A percentile compares a stretch with the other conserved stretches of the same genome.
These are phyloP conservation scores for Astraeus odoratus DNA, from an alignment of 768 basidiomycete species.

Conservation along the genomic window DNA sequence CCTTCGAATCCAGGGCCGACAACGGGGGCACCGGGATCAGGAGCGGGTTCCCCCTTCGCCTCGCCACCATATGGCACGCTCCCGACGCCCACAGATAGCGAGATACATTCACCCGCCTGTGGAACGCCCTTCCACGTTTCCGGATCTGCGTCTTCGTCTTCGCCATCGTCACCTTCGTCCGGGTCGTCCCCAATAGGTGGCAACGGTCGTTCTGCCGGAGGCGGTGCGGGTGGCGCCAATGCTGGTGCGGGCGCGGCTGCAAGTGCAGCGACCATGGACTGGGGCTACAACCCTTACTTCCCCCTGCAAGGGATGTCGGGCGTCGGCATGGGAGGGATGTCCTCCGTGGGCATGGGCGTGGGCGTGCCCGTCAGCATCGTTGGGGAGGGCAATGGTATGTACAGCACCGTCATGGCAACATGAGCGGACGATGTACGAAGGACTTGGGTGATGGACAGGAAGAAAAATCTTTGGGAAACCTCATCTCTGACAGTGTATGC, in stretches of 20 bases:
- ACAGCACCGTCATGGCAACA: constrained; percentile 46
- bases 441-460: too few relatives aligned
- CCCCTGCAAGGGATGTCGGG: constrained; percentile 33
- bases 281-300: constrained; percentile 64
- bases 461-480: too few relatives aligned
- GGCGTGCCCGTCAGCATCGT: constrained; percentile 1
- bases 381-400: constrained; percentile 29
- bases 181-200: constrained; percentile 36
- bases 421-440: too few relatives aligned
- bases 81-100: constrained; percentile 57
- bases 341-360: not conserved
- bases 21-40: not conserved
- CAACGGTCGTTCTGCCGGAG: too few relatives aligned
- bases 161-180: not conserved
- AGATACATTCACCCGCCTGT: constrained; percentile 40
- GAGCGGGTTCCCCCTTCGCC: not conserved
- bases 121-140: constrained; percentile 30
- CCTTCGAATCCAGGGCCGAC: not conserved
- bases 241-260: not conserved
- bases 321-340: not conserved
- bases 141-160: not conserved
- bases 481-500: too few relatives aligned
- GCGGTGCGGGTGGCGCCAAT: not conserved
- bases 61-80: constrained; percentile 42
- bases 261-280: constrained; percentile 28